Base-by-base conservation (phyloP, 257 asterid genomes). In the Asclepias syriaca region DNA sequence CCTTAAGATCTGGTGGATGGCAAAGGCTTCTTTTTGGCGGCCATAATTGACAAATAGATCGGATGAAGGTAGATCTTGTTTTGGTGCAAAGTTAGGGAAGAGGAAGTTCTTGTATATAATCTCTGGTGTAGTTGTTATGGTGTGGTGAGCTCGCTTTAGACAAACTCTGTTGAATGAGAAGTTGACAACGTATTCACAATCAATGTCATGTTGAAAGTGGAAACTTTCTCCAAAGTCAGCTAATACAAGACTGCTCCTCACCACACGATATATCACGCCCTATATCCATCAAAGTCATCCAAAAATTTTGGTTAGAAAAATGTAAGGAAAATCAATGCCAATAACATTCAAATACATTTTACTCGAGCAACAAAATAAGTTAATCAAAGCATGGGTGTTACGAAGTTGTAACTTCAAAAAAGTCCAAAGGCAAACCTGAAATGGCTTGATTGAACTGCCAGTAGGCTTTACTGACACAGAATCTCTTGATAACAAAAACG, bases 111-210 rank as follows among this genome's bases (percentile, higher is more conserved):
- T 56, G 19, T 63, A 34, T 29, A 21, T 4, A 65, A 56, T 11
- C 18, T 65, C 69, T 7, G 78, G 59, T 32, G 67, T 78, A 34
- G 64, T 27, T 53, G 49, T 29, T 46, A 78, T 37, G 48, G 82
- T 73, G 34, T 74, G 73, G 72, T 78, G 82, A 29, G 69, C 82
- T 6, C 76, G 67, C 66, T 69, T 65, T 4, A 78, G 74, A 74
- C 82, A 70, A 57, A 78, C 74, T 65, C 82, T 60, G n/a, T 74
- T 65, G 45, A 74, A 74, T 65, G 82, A 70, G 65, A 79, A 74
- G 15, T 61, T 70, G 63, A 79, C 79, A 37, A 70, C 66, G 48
- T 78, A 78, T 74, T 40, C 40, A 14, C 64, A 32, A n/a, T 27
- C 65, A 19, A 63, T 70, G 27, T 46, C 53, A 70, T 79, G 74